Base-by-base conservation (phyloP, 2,329 filamentous ascomycete genomes). In the Fusarium pininemorale region DNA sequence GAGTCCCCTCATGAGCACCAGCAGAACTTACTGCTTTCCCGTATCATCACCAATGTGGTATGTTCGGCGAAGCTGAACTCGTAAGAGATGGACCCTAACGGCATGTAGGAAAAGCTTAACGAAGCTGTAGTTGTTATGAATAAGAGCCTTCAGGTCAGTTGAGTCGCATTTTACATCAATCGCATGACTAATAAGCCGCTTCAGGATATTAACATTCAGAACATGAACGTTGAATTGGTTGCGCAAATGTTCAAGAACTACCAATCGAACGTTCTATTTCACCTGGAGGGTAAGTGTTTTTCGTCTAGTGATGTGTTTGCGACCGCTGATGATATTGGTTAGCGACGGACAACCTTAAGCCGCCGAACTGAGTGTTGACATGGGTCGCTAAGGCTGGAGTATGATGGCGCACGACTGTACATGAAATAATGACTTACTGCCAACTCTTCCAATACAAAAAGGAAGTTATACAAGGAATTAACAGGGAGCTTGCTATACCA, bases 161-260 rank as follows among this genome's bases (percentile, higher is more conserved):
- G 39, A 45, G 10, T 15, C 15, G 13, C 10, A 24, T 26, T 22
- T 13, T 15, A n/a, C 20, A 12, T 50, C 15, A 24, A 37, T 32
- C 4, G 14, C 18, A 16, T 22, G 14, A n/a, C 61, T 70, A 28
- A 70, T 47, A 68, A 70, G 41, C 20, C 20, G 24, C 13, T 5
- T 7, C 77, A 98, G 93, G 96, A 98, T 76, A 98, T 98, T 87
- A 98, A 98, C 80, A 92, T 98, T 63, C 94, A 98, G 79, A 99
- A 98, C 82, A 98, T 98, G 95, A 97, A 99, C 80, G 94, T 98
- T 41, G 96, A 98, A 84, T 89, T 98, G 6, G 96, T 98, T 10
- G 95, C 96, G 2, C 96, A 98, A 81, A 99, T 99, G 96, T 99
- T 98, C 87, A 98, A 98, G 86, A 99, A 98, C 84, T 99, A 99